Base-by-base conservation (phyloP, 179 eudicot species). In the Monotropa hypopitys region DNA sequence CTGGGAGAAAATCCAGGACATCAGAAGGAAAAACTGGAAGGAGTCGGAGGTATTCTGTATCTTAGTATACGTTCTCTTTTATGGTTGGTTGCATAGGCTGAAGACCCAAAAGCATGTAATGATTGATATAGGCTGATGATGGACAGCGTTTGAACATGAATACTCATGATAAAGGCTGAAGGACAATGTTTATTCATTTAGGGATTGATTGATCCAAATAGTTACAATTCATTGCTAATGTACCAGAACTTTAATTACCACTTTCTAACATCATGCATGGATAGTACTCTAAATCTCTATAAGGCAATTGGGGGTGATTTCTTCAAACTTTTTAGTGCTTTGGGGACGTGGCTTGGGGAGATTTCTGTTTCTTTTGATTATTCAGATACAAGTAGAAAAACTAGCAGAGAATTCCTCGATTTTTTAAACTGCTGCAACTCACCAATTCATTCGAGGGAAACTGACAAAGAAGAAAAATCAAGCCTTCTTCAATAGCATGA, bases 41-140 rank as follows among this genome's bases (percentile, higher is more conserved):
- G 77, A 84, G 83, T 79, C 72, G 81, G 65, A 87, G 89, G 79
- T 79, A 83, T 71, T 89, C 92, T 8, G 59, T 87, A 74, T 86
- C 90, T 30, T 87, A 86, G n/a, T 61, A 56, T 15, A 23, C 15
- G 38, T 74, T 75, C 49, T n/a, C 46, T 21, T 70, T 33, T 67
- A 38, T 67, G 16, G 71, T 38, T 67, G 71, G n/a, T n/a, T n/a
- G n/a, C n/a, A n/a, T n/a, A n/a, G n/a, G n/a, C n/a, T n/a, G n/a
- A n/a, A n/a, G 5, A 33, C 51, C 72, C 51, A 21, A 69, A 20
- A 69, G 35, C 38, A 15, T 70, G n/a, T n/a, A n/a, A n/a, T n/a
- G n/a, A n/a, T n/a, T n/a, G n/a, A n/a, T n/a, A n/a, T n/a, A n/a
- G n/a, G n/a, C n/a, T n/a, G n/a, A n/a, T n/a, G n/a, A n/a, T n/a